Percentiles rank a stretch among this genome's conserved stretches.
Evolutionary conservation across 306 rosid genomes (phyloP).

Genomic region (Echinosophora koreensis): DNA sequence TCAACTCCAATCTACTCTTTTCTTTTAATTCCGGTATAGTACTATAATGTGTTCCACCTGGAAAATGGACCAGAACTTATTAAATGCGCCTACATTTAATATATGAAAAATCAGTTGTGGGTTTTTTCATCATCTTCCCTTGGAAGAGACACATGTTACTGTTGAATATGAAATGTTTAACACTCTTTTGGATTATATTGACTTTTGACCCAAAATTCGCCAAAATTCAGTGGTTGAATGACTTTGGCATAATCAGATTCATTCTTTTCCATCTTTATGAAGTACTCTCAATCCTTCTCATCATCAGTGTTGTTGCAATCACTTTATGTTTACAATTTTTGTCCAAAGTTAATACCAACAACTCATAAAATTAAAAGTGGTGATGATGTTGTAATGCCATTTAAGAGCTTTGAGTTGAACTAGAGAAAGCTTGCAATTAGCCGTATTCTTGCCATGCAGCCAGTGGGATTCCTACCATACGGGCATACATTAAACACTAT

Average conservation of each 20-base stretch:
- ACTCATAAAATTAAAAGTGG: background rate
- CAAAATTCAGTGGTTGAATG: background rate
- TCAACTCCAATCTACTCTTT: conserved; percentile 44
- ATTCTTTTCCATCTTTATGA: background rate
- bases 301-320: background rate
- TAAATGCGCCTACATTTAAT: background rate
- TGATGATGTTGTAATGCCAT: background rate
- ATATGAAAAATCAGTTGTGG: background rate
- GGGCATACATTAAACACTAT: too few species aligned
- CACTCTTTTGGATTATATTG: conserved; percentile 12
- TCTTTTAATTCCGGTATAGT: conserved; percentile 42
- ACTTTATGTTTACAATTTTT: background rate
- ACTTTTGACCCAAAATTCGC: background rate
- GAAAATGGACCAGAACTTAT: conserved; percentile 25
- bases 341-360: background rate
- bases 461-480: too few species aligned
- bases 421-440: conserved; percentile 14
- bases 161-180: conserved; percentile 12
- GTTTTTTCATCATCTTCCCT: background rate
- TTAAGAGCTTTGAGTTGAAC: background rate
- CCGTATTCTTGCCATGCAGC: too few species aligned
- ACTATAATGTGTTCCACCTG: background rate
- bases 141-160: conserved; percentile 1
- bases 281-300: background rate
- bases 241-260: too few species aligned